Base-by-base conservation (phyloP, 2,329 filamentous ascomycete genomes). In the Stagonosporopsis chrysanthemi region DNA sequence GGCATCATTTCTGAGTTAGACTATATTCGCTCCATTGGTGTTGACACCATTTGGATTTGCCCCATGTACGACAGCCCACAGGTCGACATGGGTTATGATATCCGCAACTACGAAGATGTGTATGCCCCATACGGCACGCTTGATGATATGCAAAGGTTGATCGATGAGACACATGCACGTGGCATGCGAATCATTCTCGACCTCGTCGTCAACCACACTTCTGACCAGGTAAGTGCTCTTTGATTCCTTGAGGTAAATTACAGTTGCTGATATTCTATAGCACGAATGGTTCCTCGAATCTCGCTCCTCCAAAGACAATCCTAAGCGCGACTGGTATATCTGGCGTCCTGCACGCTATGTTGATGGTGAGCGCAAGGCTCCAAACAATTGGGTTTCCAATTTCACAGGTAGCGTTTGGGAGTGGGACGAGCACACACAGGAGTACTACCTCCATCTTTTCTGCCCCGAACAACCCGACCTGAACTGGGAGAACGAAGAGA, bases 361-460 rank as follows among this genome's bases (percentile, higher is more conserved):
- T 15, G 77, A 86, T 26, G 89, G 89, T 3, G 82, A 82, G 24
- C 83, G 88, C 1, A 81, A 88, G 49, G 87, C 90, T 0, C 90
- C 90, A 0, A 93, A 90, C 64, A 93, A 93, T 75, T 93, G 89
- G 83, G 88, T 83, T 77, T 63, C 84, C 75, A 78, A 86, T 81
- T 77, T 90, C 86, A 74, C 73, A n/a, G 84, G 83, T 50, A 85
- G 80, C 57, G 81, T 83, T 0, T 91, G 89, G 90, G 80, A 87
- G 57, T 93, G 86, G 79, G 90, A 92, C 66, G 86, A 90, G 63
- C 71, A 76, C n/a, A 91, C 89, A 0, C 81, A 72, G 83, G 44
- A 93, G 75, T 93, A 91, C 73, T 93, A 91, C 67, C 84, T 93
- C 0, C 87, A 90, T 60, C 81, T 95, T 11, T 96, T 91, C 73